These are phyloP conservation scores for Tolypocladium pustulatum DNA, from an alignment of 2,329 filamentous ascomycete species.

Conservation along the genomic window DNA sequence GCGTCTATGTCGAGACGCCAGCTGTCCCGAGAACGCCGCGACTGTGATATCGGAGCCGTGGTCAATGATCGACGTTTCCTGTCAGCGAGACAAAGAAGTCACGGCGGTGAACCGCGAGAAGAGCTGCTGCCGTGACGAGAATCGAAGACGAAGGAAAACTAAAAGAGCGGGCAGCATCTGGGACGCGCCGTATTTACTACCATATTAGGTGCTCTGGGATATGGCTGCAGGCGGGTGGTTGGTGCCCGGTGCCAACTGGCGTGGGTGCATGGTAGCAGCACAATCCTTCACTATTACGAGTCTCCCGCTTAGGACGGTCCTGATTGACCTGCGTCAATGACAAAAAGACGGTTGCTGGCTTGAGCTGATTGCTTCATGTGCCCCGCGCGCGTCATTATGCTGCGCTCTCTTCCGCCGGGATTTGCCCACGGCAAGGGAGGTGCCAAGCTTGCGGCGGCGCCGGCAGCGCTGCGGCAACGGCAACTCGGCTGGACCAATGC, in stretches of 20 bases:
- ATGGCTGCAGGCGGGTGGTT: not conserved
- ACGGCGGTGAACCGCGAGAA: not conserved
- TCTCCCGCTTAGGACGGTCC: not conserved
- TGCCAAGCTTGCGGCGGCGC: not conserved
- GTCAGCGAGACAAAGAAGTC: not conserved
- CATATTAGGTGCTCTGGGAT: not conserved
- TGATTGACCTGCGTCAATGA: not conserved
- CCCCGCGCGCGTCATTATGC: not conserved
- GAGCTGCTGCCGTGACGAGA: not conserved
- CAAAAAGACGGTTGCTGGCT: not conserved
- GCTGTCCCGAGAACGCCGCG: not conserved
- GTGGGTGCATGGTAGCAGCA: not conserved
- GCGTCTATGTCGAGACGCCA: not conserved
- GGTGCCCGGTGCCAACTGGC: not conserved
- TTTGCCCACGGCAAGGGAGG: not conserved
- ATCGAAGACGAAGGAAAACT: not conserved
- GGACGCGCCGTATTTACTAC: not conserved
- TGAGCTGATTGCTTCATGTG: not conserved
- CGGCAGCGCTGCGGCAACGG: conserved; percentile 1
- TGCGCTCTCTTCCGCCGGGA: not conserved
- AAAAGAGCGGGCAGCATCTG: not conserved
- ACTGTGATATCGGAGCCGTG: not conserved
- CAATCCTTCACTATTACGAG: not conserved
- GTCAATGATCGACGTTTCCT: not conserved
- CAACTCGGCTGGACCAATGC: not conserved